Base-by-base conservation (phyloP, 2,329 filamentous ascomycete genomes). In the Fusarium caatingaense region DNA sequence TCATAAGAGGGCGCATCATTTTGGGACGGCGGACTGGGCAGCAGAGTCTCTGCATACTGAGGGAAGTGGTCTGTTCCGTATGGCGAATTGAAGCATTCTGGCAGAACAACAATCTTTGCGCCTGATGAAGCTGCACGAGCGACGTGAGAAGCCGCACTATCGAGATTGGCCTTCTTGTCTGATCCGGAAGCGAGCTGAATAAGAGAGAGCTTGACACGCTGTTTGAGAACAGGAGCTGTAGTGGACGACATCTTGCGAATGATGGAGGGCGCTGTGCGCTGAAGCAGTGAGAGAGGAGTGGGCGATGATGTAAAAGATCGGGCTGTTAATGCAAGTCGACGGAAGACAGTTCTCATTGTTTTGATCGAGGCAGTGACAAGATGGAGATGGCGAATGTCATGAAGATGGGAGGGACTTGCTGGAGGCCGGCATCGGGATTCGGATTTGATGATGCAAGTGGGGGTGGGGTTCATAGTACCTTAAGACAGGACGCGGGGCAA, bases 1-100 rank as follows among this genome's bases (percentile, higher is more conserved):
- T 97, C 92, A 86, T 91, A 98, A 57, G 92, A 94, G 0, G 94
- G 94, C 7, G 92, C 91, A 75, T 92, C 88, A 47, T 88, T 86
- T 65, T 83, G 78, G 6, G 89, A 83, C 0, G 94, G 93, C 28
- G 93, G 93, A 5, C 89, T 91, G 1, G 93, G 93, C 50, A 83
- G 81, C n/a, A 98, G 89, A 3, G 89, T 91, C 82, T 99, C 96
- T 72, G 96, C 94, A 80, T 98, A 98, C 66, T 90, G 88, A 56
- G 94, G 91, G 82, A 99, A 99, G 85, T 91, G 94, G 77, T 93
- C 80, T 72, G 90, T 94, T 72, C 96, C 96, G 81, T 99, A 99
- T 11, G 96, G 96, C 44, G 93, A 97, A 85, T 99, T 99, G 89
- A 99, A 99, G 86, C 96, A 99, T 84, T 99, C 96, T 37, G 96